Percentiles rank a stretch among this genome's conserved stretches.
Conservation (phyloP, 345 rosid genomes). For the Hirschfeldia incana region DNA sequence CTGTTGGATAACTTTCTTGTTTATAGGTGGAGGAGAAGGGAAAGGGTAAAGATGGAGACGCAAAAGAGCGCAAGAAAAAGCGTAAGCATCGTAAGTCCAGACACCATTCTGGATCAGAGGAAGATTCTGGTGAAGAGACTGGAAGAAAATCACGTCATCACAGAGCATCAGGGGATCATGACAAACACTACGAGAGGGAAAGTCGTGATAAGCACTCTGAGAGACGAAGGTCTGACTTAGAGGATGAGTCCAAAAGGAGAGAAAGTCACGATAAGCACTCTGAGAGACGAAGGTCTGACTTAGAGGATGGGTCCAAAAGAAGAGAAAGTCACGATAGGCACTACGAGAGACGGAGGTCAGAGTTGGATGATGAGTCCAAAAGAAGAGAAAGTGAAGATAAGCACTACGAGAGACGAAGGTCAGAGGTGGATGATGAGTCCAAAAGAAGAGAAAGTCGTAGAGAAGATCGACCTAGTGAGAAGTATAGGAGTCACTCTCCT, state of each 20-base stretch:
- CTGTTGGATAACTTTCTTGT: not conserved
- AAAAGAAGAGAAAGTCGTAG: slow-evolving; percentile 38
- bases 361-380: slow-evolving; percentile 21
- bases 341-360: slow-evolving; percentile 27
- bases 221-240: slow-evolving; percentile 36
- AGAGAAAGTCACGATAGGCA: slow-evolving; percentile 33
- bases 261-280: slow-evolving; percentile 30
- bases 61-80: slow-evolving; percentile 44
- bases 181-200: slow-evolving; percentile 33
- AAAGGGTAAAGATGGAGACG: slow-evolving; percentile 47
- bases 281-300: slow-evolving; percentile 20
- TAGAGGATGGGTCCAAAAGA: slow-evolving; percentile 25
- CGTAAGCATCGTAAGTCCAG: slow-evolving; percentile 39
- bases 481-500: slow-evolving; percentile 41
- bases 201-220: slow-evolving; percentile 29
- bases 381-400: slow-evolving; percentile 29
- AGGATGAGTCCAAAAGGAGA: slow-evolving; percentile 46
- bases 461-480: slow-evolving; percentile 36
- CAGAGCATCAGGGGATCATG: slow-evolving; percentile 33
- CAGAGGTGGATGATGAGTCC: slow-evolving; percentile 48
- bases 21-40: slow-evolving; percentile 54
- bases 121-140: slow-evolving; percentile 37
- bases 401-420: slow-evolving; percentile 29
- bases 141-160: slow-evolving; percentile 33
- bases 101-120: slow-evolving; percentile 37